Percentiles rank a stretch among this genome's conserved stretches.
These are phyloP conservation scores for Penicillium atrosanguineum DNA, from an alignment of 495 filamentous ascomycete genomes.

Conservation along the genomic window DNA sequence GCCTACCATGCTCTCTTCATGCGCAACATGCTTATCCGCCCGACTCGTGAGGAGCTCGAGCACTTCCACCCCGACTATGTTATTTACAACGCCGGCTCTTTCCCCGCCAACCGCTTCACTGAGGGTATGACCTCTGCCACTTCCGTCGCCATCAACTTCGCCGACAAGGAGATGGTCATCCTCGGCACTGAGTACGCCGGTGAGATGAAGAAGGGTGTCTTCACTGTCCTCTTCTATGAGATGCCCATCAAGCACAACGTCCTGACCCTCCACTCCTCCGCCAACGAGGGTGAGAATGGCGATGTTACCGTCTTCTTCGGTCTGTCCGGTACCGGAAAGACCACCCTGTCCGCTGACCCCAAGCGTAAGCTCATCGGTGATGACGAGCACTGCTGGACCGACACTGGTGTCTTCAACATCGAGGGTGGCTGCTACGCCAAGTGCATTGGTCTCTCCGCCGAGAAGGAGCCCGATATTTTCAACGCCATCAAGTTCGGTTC, in stretches of 20 bases:
- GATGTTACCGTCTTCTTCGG: constrained; percentile 99
- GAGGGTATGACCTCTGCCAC: constrained; percentile 96
- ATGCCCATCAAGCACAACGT: constrained; percentile 99
- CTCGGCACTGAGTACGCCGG: constrained; percentile 98
- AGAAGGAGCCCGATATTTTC: constrained; percentile 99
- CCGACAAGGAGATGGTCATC: constrained; percentile 96
- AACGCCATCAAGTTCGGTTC: constrained; percentile 95
- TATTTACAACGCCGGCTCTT: constrained; percentile 98
- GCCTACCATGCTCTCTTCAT: constrained; percentile 99
- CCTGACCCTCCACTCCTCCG: constrained; percentile 91
- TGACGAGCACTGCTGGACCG: constrained; percentile 99
- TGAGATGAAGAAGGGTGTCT: constrained; percentile 99
- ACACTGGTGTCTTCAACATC: constrained; percentile 97
- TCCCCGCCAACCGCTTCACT: constrained; percentile 98
- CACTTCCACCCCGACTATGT: constrained; percentile 98
- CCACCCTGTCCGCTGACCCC: constrained; percentile 93
- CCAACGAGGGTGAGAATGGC: constrained; percentile 82
- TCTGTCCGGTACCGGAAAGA: constrained; percentile 98
- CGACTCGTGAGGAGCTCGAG: constrained; percentile 82
- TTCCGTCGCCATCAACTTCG: constrained; percentile 84
- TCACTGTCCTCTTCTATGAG: constrained; percentile 99
- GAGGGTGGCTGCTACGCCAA: constrained; percentile 99
- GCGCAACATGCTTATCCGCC: constrained; percentile 99
- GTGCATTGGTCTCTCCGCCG: constrained; percentile 93
- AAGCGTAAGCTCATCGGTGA: constrained; percentile 96